A percentile compares a stretch with the other conserved stretches of the same genome.
Conservation (phyloP, 2,329 filamentous ascomycete species). For the Sarocladiaceae sp. region DNA sequence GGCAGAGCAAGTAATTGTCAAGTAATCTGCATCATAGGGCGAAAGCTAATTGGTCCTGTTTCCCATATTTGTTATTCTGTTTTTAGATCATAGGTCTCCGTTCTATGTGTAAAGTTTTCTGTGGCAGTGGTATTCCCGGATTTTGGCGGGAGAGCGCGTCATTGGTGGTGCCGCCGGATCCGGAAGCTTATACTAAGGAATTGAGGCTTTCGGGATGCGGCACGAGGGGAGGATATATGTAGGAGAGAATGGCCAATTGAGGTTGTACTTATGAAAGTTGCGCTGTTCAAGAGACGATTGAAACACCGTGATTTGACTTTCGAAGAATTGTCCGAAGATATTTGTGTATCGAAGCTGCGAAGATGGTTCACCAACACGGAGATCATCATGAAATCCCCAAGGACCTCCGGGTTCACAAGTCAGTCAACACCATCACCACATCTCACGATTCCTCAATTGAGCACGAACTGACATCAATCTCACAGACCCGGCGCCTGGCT, state of each 20-base stretch:
- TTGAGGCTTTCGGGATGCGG: not conserved
- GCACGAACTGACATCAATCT: not conserved
- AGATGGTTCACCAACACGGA: constrained; percentile 46
- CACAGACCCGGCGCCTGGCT: constrained; percentile 56
- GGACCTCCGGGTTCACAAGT: constrained; percentile 42
- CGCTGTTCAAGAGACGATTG: too few species aligned
- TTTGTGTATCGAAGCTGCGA: constrained; percentile 17
- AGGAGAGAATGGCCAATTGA: too few species aligned
- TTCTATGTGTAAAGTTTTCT: too few species aligned
- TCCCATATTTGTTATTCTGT: too few species aligned
- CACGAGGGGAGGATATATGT: not conserved
- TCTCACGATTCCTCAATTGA: not conserved
- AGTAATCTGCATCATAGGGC: too few species aligned
- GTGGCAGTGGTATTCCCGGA: too few species aligned
- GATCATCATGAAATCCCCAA: constrained; percentile 48
- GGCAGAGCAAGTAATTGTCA: too few species aligned
- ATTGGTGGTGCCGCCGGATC: constrained; percentile 2
- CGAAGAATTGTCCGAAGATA: too few species aligned
- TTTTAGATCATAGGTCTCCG: constrained; percentile 1
- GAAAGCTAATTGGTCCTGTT: too few species aligned
- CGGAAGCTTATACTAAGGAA: not conserved
- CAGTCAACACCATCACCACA: constrained; percentile 15
- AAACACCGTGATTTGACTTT: too few species aligned
- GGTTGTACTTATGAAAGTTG: too few species aligned
- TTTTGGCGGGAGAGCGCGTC: not conserved